These are phyloP conservation scores for Helicocarpus griseus DNA, from an alignment of 2,329 filamentous ascomycete genomes.

Conservation along the genomic window DNA sequence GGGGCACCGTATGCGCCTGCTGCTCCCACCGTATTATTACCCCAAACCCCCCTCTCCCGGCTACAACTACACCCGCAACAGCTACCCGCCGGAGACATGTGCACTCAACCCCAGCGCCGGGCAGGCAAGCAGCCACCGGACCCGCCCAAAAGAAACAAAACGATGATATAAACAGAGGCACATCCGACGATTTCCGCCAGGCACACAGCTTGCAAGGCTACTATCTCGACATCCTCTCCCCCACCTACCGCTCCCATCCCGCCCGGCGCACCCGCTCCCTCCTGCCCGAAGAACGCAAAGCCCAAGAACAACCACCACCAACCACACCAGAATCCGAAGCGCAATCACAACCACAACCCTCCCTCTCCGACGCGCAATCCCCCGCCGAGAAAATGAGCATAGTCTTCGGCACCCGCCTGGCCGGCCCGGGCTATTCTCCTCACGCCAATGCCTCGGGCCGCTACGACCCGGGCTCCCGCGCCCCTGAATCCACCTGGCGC, in stretches of 20 bases:
- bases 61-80: background rate
- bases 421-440: constrained; percentile 62
- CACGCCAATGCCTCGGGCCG: constrained; percentile 43
- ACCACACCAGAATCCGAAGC: constrained; percentile 5
- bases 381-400: constrained; percentile 49
- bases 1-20: constrained; percentile 1
- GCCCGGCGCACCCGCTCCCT: background rate
- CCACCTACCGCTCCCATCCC: constrained; percentile 13
- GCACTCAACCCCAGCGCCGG: background rate
- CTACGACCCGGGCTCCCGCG: constrained; percentile 43
- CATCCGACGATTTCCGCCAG: constrained; percentile 16
- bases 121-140: background rate
- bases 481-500: constrained; percentile 47
- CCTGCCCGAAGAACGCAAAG: background rate
- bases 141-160: background rate
- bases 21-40: constrained; percentile 5
- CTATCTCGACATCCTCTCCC: constrained; percentile 33
- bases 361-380: constrained; percentile 5
- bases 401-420: constrained; percentile 72
- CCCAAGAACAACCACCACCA: constrained; percentile 6
- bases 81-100: background rate
- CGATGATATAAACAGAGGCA: background rate
- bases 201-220: constrained; percentile 35
- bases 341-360: constrained; percentile 5
- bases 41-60: background rate